A percentile compares a stretch with the other conserved stretches of the same genome.
These are phyloP conservation scores for Fusarium nygamai DNA, from an alignment of 2,329 filamentous ascomycete genomes.

Conservation along the genomic window DNA sequence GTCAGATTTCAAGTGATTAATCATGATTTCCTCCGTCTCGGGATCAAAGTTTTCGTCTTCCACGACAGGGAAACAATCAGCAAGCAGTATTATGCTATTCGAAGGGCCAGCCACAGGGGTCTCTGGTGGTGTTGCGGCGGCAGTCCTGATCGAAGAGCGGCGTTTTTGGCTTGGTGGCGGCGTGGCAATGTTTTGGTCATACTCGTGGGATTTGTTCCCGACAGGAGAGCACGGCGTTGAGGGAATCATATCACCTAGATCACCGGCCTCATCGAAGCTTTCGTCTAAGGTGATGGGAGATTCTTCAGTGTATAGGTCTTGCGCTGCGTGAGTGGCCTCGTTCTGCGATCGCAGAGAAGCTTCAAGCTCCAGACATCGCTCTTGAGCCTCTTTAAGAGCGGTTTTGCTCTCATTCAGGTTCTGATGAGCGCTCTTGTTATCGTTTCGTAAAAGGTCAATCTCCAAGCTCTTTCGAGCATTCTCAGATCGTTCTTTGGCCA, in stretches of 20 bases:
- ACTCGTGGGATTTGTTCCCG: not conserved
- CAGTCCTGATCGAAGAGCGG: no score
- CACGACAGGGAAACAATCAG: not conserved
- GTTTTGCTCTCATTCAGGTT: rapidly evolving
- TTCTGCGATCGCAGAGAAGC: not conserved
- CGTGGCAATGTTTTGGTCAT: not conserved
- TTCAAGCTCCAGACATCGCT: not conserved
- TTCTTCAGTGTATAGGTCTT: no score
- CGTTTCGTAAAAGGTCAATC: not conserved
- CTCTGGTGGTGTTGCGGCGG: not conserved
- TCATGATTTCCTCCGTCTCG: not conserved
- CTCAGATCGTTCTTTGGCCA: not conserved
- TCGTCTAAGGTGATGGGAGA: rapidly evolving
- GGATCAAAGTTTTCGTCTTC: not conserved
- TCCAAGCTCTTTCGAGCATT: not conserved
- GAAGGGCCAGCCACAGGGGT: not conserved
- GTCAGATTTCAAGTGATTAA: not conserved
- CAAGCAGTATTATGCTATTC: rapidly evolving
- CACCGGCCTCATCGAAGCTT: not conserved
- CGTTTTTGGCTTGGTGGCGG: not conserved
- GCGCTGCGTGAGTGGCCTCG: rapidly evolving
- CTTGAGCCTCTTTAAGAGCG: not conserved
- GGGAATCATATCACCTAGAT: no score
- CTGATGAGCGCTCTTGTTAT: not conserved
- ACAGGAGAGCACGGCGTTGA: not conserved